Evolutionary conservation across 345 rosid species (phyloP).

Genomic region (Turnera subulata): DNA sequence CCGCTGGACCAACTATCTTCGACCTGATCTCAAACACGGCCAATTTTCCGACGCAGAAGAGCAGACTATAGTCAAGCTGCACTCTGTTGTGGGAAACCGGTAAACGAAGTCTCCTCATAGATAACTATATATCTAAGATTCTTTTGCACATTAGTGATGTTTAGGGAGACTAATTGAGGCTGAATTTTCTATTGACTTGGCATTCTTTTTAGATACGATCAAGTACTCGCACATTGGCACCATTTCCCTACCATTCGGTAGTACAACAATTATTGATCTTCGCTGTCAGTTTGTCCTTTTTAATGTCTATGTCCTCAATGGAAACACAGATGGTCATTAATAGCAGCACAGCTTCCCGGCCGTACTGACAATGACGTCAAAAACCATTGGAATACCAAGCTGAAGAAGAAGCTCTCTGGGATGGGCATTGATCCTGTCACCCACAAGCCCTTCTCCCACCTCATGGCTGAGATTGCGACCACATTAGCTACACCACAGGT

Average conservation of each 20-base stretch:
- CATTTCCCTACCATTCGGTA: neutral
- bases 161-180: no score
- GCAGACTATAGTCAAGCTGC: constrained; percentile 79
- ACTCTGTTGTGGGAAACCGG: constrained; percentile 91
- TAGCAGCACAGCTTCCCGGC: constrained; percentile 92
- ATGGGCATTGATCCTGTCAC: constrained; percentile 95
- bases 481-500: constrained; percentile 89
- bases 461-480: constrained; percentile 95
- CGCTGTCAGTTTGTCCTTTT: neutral
- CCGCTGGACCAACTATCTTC: constrained; percentile 87
- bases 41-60: constrained; percentile 73
- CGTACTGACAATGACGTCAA: constrained; percentile 92
- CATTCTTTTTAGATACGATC: no score
- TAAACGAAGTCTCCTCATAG: no score
- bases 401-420: constrained; percentile 90
- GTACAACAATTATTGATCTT: neutral
- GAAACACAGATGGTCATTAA: constrained; percentile 68
- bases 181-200: no score
- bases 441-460: constrained; percentile 99
- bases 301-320: neutral
- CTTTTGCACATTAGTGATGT: no score
- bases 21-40: constrained; percentile 85
- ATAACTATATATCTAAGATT: no score
- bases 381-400: constrained; percentile 92
- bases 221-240: no score